Base-by-base conservation (phyloP, 805 yeast genomes). In the Isabelozyma rhagii region DNA sequence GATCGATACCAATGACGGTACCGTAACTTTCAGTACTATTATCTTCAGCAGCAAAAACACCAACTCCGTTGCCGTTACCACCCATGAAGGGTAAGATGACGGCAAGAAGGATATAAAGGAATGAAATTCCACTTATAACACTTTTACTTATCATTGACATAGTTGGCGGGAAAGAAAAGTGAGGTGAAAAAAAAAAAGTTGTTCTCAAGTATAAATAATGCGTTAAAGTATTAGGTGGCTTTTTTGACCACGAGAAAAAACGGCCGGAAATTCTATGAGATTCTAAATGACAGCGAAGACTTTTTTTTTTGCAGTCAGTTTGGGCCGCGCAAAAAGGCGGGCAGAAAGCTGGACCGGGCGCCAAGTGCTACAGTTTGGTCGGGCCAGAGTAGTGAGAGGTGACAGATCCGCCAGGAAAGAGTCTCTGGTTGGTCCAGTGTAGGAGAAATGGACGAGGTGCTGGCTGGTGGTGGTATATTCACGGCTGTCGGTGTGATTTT, bases 1-100 rank as follows among this genome's bases (percentile, higher is more conserved):
- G 83, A 76, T 85, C 92, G 66, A 85, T 85, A 73, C 92, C 90
- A 55, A 85, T 74, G n/a, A 74, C 78, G 31, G 79, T 73, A 52
- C 79, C 79, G 55, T 74, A 74, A 53, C 55, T 64, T 41, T 69
- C 75, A 28, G 64, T 60, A 15, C 53, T 58, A 44, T 61, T 55
- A 31, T 49, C 52, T 25, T 49, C 60, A 46, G 58, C 55, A 27
- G 63, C 64, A 34, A 59, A 60, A 47, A 58, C 53, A 29, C 55
- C 47, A 41, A 48, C 46, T 11, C 51, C 56, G 29, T 49, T 47
- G 17, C 54, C 51, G 14, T 43, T 49, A 47, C 46, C 50, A 39
- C 62, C 55, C 41, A 71, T 60, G 50, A 72, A 67, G 29, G 79
- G 79, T 56, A 72, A 59, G 25, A 74, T 58, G 47, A 72, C 62